phyloP scores from a whole-genome alignment of 331 rosid genomes.

The Pyrus hybrid region DNA sequence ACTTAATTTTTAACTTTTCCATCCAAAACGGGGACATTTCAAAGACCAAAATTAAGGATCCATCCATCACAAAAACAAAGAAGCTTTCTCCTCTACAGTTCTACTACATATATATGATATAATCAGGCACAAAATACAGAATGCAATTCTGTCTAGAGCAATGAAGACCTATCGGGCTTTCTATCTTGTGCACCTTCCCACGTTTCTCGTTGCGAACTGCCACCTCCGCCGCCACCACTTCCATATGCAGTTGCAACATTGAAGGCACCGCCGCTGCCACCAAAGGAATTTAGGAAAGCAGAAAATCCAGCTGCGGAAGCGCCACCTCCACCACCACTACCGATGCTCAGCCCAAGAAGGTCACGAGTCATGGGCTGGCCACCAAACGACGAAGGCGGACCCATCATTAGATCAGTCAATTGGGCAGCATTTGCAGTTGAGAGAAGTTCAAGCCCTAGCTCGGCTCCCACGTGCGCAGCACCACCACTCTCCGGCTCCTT shows the following conservation, averaged over 20 bases:
- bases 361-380: slow-evolving; percentile 76
- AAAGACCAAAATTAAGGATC: too few species aligned
- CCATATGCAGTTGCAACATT: slow-evolving; percentile 24
- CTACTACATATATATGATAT: too few species aligned
- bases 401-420: slow-evolving; percentile 24
- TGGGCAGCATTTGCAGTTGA: slow-evolving; percentile 18
- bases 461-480: slow-evolving; percentile 14
- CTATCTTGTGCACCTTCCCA: too few species aligned
- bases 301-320: slow-evolving; percentile 36
- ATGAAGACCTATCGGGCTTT: too few species aligned
- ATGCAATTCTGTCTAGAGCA: too few species aligned
- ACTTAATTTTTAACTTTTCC: too few species aligned
- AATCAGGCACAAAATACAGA: too few species aligned
- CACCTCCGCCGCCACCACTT: too few species aligned
- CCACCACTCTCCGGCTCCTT: slow-evolving; percentile 1
- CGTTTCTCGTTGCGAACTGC: too few species aligned
- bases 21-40: too few species aligned
- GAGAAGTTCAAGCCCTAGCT: slow-evolving; percentile 45
- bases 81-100: too few species aligned
- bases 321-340: slow-evolving; percentile 16
- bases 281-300: slow-evolving; percentile 43
- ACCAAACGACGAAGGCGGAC: slow-evolving; percentile 28
- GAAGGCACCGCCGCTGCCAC: slow-evolving; percentile 28
- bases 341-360: slow-evolving; percentile 72
- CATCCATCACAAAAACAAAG: too few species aligned